Evolutionary conservation across 2,329 filamentous ascomycete genomes (phyloP).

Genomic region (Talaromyces sp.): DNA sequence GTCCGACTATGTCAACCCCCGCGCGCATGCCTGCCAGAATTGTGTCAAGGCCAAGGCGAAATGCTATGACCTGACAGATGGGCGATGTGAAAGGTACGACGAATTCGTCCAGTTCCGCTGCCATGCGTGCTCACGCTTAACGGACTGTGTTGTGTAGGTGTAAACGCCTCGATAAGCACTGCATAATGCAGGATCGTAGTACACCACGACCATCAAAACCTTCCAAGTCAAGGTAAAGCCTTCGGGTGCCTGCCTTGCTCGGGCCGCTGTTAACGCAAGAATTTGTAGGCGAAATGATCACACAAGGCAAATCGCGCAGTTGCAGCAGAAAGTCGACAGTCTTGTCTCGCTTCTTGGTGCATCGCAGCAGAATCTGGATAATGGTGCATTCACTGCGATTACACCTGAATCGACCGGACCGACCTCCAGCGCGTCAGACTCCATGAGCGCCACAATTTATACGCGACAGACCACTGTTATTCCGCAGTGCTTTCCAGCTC

Average conservation of each 20-base stretch:
- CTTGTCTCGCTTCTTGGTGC: slow-evolving; percentile 12
- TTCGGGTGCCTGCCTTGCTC: background rate
- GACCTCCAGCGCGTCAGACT: slow-evolving; percentile 5
- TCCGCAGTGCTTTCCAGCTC: slow-evolving; percentile 4
- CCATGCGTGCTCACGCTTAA: background rate
- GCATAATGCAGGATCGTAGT: slow-evolving; percentile 15
- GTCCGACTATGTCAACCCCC: slow-evolving; percentile 14
- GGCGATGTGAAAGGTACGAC: slow-evolving; percentile 12
- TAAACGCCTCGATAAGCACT: slow-evolving; percentile 15
- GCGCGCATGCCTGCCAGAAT: slow-evolving; percentile 15
- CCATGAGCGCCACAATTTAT: background rate
- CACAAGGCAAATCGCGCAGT: slow-evolving; percentile 10
- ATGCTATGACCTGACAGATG: slow-evolving; percentile 11
- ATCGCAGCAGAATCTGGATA: slow-evolving; percentile 5
- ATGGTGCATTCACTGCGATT: slow-evolving; percentile 6
- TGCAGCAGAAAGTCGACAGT: slow-evolving; percentile 13
- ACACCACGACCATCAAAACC: slow-evolving; percentile 14
- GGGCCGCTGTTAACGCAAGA: slow-evolving; percentile 7
- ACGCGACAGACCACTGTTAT: slow-evolving; percentile 3
- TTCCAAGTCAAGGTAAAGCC: slow-evolving; percentile 10
- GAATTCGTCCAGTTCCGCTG: background rate
- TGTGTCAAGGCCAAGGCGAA: slow-evolving; percentile 15
- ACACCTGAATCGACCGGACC: slow-evolving; percentile 8
- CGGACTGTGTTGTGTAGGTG: slow-evolving; percentile 2
- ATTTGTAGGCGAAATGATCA: slow-evolving; percentile 13